A percentile compares a stretch with the other conserved stretches of the same genome.
These are phyloP conservation scores for Phytophthora litchii DNA, from an alignment of 352 stramenopile species.

Conservation along the genomic window DNA sequence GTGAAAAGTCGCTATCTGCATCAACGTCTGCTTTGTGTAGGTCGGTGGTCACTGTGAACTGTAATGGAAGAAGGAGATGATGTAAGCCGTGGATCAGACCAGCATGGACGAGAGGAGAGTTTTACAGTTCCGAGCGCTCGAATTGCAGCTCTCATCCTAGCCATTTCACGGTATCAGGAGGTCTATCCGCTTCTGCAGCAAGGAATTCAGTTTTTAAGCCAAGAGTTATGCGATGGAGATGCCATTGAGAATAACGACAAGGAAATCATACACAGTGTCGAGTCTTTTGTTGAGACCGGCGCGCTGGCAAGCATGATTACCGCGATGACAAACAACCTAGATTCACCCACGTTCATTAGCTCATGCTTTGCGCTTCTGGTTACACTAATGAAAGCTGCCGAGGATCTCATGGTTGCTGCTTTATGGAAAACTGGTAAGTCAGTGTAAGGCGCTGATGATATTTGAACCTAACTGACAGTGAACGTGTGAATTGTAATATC, in stretches of 20 bases:
- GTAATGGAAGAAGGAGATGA: conserved; percentile 17
- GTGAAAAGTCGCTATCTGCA: conserved; percentile 19
- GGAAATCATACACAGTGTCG: conserved; percentile 8
- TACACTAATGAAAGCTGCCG: conserved; percentile 5
- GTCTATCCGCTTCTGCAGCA: conserved; percentile 36
- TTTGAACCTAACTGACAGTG: neutral
- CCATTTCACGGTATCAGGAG: conserved; percentile 39
- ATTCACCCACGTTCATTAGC: conserved; percentile 19
- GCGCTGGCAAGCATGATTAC: conserved; percentile 12
- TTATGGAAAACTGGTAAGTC: conserved; percentile 24
- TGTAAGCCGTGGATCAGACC: neutral
- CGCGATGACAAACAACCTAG: conserved; percentile 23
- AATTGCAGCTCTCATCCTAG: conserved; percentile 34
- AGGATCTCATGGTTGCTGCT: neutral
- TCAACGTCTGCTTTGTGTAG: conserved; percentile 1
- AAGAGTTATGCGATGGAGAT: conserved; percentile 6
- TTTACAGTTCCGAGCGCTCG: conserved; percentile 22
- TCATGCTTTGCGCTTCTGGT: conserved; percentile 26
- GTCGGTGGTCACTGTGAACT: neutral
- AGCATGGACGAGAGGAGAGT: neutral
- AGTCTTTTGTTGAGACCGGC: conserved; percentile 16
- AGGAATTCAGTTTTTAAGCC: conserved; percentile 32
- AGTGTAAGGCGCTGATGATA: neutral
- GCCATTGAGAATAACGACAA: neutral
- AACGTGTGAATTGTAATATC: neutral